Evolutionary conservation across 768 basidiomycete species (phyloP), one percentile per base, ranked within the genome.

Genomic region (Infundibulicybe gibba): DNA sequence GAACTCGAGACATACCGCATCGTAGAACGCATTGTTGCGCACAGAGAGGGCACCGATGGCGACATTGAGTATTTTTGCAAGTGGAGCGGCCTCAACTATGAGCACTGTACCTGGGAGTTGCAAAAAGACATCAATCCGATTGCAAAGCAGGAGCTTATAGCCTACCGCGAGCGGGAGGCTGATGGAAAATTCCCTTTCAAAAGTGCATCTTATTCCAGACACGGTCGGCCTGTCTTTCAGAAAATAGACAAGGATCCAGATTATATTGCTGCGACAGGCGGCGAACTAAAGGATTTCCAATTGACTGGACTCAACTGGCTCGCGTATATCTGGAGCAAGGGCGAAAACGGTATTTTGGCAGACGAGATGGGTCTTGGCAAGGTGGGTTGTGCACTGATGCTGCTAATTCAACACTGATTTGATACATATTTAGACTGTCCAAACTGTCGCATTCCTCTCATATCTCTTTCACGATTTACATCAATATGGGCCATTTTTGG

Each of bases 291-390:
- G 68, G 97, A 98, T 59, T 99, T 99, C 72, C 97, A 99, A 71
- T 75, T 98, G 34, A 97, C 93, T 2, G 97, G 97, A 17, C 75
- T 99, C 52, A 99, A 99, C 61, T 99, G 97, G 97, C 76, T 99
- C n/a, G 87, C 91, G 3, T 98, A 95, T 65, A 72, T 94, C 13
- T 98, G 97, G 97, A 84, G 80, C 54, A 83, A 91, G 55, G 90
- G 90, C 8, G 88, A 95, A 57, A 98, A 98, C 61, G 97, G 97
- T 15, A 97, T 99, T 49, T 71, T 99, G 32, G 97, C 97, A 1
- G 97, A 99, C 60, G 97, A 99, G 77, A 99, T 98, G 97, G 97
- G 97, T 63, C 86, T 99, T 19, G 97, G 97, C 45, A 99, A 99
- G 81, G 79, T 88, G 52, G 40, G 32, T 50, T 54, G 9, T 14